Base-by-base conservation (phyloP, 2,329 filamentous ascomycete species). In the Exophiala sp. region DNA sequence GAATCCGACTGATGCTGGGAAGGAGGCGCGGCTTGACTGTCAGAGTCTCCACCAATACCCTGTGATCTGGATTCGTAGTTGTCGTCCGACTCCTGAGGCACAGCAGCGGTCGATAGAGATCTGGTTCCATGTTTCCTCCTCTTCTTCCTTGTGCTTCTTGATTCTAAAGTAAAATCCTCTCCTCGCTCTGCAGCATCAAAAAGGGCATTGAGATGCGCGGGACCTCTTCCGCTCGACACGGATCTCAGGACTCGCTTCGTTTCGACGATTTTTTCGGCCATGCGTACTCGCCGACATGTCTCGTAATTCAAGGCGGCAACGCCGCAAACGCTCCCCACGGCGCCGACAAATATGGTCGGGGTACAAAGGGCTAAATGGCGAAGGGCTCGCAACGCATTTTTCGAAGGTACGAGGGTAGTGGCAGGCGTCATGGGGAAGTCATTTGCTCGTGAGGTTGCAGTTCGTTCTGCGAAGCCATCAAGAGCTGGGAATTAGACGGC, bases 161-260 rank as follows among this genome's bases (percentile, higher is more conserved):
- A 67, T 67, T 65, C 65, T 40, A 70, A 42, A 0, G 69, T 67
- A 48, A 66, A 63, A 35, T 71, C 71, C 18, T 72, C 68, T 1
- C 68, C 70, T 2, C 66, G 65, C 50, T 72, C 70, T 2, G 70
- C 70, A 2, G 69, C 68, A 40, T 70, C 68, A 54, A 72, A 68
- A 68, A 72, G 71, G 9, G 62, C 60, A 5, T 66, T 64, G 8
- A 72, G 59, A 30, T 65, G 61, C 35, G 55, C 62, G 16, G 68
- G 65, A 11, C 68, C 64, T 34, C 37, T 48, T 34, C 57, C 57
- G 27, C 44, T 46, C 11, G 57, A 52, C 10, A 59, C 64, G 61
- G 18, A 64, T 66, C 40, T 68, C 65, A 68, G 68, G 62, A 59
- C 70, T 41, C 69, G 64, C 58, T 73, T 73, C 45, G 68, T 71